Percentiles rank a stretch among this genome's conserved stretches.
Conservation (phyloP, 306 rosid species). For the Betula pendula region DNA sequence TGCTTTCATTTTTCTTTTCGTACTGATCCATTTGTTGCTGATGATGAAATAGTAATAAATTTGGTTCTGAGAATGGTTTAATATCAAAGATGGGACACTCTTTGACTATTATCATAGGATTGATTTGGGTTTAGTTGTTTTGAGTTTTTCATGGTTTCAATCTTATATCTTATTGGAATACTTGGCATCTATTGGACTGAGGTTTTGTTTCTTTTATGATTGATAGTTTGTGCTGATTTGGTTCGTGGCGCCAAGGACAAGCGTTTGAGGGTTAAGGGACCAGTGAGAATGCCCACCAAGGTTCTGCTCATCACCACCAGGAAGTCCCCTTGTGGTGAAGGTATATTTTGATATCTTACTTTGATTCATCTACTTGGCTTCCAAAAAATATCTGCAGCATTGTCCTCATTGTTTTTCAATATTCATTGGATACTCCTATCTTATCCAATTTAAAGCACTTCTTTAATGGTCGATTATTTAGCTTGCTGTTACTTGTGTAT, state of each 20-base stretch:
- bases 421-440: background rate
- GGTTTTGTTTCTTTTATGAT: background rate
- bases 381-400: no score
- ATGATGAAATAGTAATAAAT: no score
- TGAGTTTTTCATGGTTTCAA: no score
- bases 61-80: background rate
- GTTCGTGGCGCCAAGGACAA: constrained; percentile 92
- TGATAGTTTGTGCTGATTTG: constrained; percentile 74
- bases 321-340: constrained; percentile 91
- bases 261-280: constrained; percentile 81
- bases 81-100: no score
- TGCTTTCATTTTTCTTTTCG: background rate
- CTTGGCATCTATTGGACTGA: background rate
- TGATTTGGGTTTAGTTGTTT: background rate
- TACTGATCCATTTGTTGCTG: background rate
- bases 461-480: background rate
- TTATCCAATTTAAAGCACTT: background rate
- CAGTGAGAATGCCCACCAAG: constrained; percentile 92
- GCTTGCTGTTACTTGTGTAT: background rate
- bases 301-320: constrained; percentile 84
- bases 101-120: background rate
- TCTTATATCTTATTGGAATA: background rate
- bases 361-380: background rate
- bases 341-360: constrained; percentile 23
- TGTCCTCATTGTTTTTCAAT: background rate